These are phyloP conservation scores for Solanum clarkiae DNA, from an alignment of 257 asterid species.

Conservation along the genomic window DNA sequence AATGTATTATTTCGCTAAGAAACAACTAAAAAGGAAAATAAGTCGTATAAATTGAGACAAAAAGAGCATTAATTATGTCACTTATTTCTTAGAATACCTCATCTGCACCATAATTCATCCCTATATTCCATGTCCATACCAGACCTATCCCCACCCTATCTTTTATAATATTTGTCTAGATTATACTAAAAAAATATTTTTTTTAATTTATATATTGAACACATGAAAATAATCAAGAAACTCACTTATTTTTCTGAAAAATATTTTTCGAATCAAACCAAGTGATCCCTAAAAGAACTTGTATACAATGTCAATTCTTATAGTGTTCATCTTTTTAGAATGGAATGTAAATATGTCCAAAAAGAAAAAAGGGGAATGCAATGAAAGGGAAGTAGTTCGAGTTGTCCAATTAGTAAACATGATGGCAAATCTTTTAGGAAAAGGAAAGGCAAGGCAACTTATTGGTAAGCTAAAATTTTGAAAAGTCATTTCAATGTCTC, in stretches of 20 bases:
- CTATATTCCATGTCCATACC: no score
- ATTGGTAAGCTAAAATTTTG: not conserved
- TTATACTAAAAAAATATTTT: not conserved
- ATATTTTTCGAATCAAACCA: not conserved
- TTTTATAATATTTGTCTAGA: not conserved
- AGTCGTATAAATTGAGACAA: no score
- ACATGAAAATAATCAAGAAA: not conserved
- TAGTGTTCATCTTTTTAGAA: not conserved
- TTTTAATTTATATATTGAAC: not conserved
- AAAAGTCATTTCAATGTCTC: not conserved
- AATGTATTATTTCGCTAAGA: no score
- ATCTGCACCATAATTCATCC: not conserved
- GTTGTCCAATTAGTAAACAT: not conserved
- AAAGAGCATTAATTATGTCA: not conserved
- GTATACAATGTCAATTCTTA: not conserved
- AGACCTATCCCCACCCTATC: rapidly evolving
- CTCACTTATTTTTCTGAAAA: not conserved
- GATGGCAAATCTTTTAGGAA: not conserved
- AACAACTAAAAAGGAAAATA: no score
- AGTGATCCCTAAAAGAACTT: not conserved
- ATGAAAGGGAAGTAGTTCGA: not conserved
- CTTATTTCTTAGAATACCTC: no score
- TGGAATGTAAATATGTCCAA: not conserved
- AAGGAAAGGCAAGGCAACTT: not conserved
- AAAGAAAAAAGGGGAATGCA: not conserved